These are phyloP conservation scores for Epicoccum sorghinum DNA, from an alignment of 2,329 filamentous ascomycete genomes.

Conservation along the genomic window DNA sequence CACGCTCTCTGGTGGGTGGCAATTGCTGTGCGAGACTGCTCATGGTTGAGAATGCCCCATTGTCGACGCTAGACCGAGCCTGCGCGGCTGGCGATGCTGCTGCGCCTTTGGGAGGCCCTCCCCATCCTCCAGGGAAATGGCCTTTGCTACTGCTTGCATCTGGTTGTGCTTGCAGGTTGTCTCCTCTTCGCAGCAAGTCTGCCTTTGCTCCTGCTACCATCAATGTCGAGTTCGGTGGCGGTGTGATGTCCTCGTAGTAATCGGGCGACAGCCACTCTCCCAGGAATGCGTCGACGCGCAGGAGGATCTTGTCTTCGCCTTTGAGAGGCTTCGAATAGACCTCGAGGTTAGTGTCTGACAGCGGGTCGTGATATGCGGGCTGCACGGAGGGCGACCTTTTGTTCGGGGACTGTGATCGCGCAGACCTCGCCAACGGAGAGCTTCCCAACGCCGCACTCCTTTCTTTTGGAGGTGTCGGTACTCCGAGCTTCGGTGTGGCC, in stretches of 20 bases:
- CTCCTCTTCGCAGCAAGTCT: slow-evolving; percentile 78
- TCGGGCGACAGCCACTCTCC: slow-evolving; percentile 94
- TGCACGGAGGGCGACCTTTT: slow-evolving; percentile 28
- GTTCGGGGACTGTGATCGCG: slow-evolving; percentile 15
- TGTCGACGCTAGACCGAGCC: slow-evolving; percentile 26
- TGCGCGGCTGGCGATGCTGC: slow-evolving; percentile 18
- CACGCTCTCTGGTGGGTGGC: slow-evolving; percentile 52
- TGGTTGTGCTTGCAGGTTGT: slow-evolving; percentile 59
- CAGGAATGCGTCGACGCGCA: slow-evolving; percentile 89
- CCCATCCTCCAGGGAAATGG: slow-evolving; percentile 64
- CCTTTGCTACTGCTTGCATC: slow-evolving; percentile 50
- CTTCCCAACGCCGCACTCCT: slow-evolving; percentile 13
- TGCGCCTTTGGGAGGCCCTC: slow-evolving; percentile 46
- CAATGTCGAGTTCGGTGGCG: slow-evolving; percentile 81
- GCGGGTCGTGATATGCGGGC: slow-evolving; percentile 38
- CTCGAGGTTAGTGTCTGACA: slow-evolving; percentile 47
- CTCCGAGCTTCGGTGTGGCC: slow-evolving; percentile 30
- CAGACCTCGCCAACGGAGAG: slow-evolving; percentile 23
- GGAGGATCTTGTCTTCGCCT: slow-evolving; percentile 45
- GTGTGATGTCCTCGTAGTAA: slow-evolving; percentile 91
- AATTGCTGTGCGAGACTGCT: slow-evolving; percentile 48
- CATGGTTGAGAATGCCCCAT: slow-evolving; percentile 33
- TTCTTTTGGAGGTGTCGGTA: slow-evolving; percentile 26
- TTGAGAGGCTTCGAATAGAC: slow-evolving; percentile 40
- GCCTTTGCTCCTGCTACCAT: slow-evolving; percentile 91